Base-by-base conservation (phyloP, 2,329 filamentous ascomycete species). In the Nemania diffusa region DNA sequence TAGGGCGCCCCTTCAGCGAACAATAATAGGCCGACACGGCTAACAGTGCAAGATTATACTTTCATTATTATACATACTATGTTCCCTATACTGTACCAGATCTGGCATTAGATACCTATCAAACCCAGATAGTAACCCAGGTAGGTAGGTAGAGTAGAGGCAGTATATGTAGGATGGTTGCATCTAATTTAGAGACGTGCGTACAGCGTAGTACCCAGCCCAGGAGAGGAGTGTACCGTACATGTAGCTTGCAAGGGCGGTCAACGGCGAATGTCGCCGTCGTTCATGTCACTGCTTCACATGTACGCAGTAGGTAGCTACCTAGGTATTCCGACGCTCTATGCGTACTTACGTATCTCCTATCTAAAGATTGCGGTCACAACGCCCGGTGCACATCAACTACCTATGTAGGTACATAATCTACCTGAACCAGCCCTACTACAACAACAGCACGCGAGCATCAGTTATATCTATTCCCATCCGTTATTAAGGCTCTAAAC, bases 221-320 rank as follows among this genome's bases (percentile, higher is more conserved):
- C 44, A 6, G 22, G 44, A 48, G 44, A 24, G 7, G 20, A n/a
- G 44, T 17, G 37, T 40, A 40, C 37, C 17, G 44, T n/a, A 24
- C n/a, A 40, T 46, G 37, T 29, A 48, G 22, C 24, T 29, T 22
- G 40, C 32, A 44, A 58, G 56, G 42, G 42, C 42, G 56, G 40
- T 50, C 40, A 58, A 34, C 42, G 11, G 34, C 56, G n/a, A 22
- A 24, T 37, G 42, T 48, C 42, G 56, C 20, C 20, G 22, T 48
- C 26, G 13, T n/a, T 34, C 40, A 22, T 34, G 29, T 27, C 27
- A n/a, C 15, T 55, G n/a, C 20, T n/a, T 57, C 15, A 2, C 17
- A 15, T 5, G 37, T 5, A 15, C n/a, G n/a, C n/a, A n/a, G 2
- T 40, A 5, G 37, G 15, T 13, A 17, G 13, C 11, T 15, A n/a